phyloP scores from a whole-genome alignment of 495 filamentous ascomycete genomes.

The Lasiosphaeria hispida region DNA sequence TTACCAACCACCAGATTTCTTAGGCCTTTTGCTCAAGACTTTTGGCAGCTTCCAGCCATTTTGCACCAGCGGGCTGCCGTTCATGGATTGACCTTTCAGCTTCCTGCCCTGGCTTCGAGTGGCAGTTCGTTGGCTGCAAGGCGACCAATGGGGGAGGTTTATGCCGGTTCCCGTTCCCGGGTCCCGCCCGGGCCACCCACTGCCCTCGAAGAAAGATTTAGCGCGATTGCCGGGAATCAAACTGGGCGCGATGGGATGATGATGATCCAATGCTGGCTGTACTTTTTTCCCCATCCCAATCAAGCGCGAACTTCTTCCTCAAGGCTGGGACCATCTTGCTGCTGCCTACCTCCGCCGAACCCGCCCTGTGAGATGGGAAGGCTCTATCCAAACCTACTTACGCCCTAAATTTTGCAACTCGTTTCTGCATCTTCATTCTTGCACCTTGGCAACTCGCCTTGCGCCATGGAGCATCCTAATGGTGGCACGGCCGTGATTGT shows the following conservation, averaged over 20 bases:
- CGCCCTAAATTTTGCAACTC: too few relatives aligned
- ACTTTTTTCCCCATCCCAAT: background rate
- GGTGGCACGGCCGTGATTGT: conserved; percentile 11
- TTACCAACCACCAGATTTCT: background rate
- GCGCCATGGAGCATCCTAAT: conserved; percentile 7
- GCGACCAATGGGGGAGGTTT: background rate
- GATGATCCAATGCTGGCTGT: background rate
- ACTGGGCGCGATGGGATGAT: conserved; percentile 5
- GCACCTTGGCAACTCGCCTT: background rate
- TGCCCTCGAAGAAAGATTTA: conserved; percentile 4
- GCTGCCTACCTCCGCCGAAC: background rate
- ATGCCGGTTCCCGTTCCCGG: background rate
- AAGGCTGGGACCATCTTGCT: background rate
- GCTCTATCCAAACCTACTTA: too few relatives aligned
- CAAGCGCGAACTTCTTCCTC: background rate
- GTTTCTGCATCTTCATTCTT: too few relatives aligned
- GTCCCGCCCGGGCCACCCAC: background rate
- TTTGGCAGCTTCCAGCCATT: background rate
- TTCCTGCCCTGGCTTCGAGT: background rate
- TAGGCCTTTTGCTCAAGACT: background rate
- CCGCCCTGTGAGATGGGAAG: too few relatives aligned
- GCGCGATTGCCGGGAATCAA: conserved; percentile 5
- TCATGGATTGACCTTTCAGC: conserved; percentile 6
- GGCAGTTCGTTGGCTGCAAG: background rate
- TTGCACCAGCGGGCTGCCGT: background rate